These are phyloP conservation scores for Sonneratia caseolaris DNA, from an alignment of 345 rosid genomes.

Conservation along the genomic window DNA sequence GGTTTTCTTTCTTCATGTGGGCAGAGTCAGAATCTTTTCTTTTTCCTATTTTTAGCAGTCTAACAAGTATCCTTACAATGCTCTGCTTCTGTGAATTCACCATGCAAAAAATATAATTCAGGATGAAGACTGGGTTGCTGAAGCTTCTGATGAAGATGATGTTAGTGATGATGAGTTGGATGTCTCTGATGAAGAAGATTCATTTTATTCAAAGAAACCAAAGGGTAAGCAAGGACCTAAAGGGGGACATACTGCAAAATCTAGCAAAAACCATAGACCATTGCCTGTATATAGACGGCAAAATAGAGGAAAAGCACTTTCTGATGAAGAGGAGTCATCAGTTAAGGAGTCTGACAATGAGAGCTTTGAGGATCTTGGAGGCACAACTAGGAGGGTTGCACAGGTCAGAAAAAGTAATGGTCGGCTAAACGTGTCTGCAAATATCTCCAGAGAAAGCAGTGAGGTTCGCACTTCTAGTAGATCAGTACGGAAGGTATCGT, in stretches of 20 bases:
- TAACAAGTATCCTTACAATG: not conserved
- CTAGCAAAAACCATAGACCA: conserved; percentile 42
- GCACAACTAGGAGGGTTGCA: conserved; percentile 50
- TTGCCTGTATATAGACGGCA: conserved; percentile 34
- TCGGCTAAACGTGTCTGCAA: conserved; percentile 27
- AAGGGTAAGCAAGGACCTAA: conserved; percentile 54
- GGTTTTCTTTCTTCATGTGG: not conserved
- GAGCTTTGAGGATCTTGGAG: conserved; percentile 52
- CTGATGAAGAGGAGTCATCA: conserved; percentile 62
- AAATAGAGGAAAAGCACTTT: conserved; percentile 49
- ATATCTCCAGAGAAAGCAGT: conserved; percentile 35
- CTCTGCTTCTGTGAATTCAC: not conserved
- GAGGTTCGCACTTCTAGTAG: conserved; percentile 89
- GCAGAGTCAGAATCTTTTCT: not conserved
- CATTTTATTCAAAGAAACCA: conserved; percentile 45
- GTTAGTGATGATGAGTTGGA: conserved; percentile 57
- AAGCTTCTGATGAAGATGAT: conserved; percentile 61
- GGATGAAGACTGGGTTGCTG: conserved; percentile 76
- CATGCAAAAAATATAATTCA: conserved; percentile 2
- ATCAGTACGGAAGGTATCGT: conserved; percentile 90
- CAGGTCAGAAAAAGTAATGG: conserved; percentile 52
- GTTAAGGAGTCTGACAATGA: conserved; percentile 64
- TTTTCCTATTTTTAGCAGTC: not conserved
- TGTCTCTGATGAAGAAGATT: conserved; percentile 64
- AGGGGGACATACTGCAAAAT: conserved; percentile 38